Evolutionary conservation across 768 basidiomycete species (phyloP), one percentile per base, ranked within the genome.

Genomic region (Russula olivacea): DNA sequence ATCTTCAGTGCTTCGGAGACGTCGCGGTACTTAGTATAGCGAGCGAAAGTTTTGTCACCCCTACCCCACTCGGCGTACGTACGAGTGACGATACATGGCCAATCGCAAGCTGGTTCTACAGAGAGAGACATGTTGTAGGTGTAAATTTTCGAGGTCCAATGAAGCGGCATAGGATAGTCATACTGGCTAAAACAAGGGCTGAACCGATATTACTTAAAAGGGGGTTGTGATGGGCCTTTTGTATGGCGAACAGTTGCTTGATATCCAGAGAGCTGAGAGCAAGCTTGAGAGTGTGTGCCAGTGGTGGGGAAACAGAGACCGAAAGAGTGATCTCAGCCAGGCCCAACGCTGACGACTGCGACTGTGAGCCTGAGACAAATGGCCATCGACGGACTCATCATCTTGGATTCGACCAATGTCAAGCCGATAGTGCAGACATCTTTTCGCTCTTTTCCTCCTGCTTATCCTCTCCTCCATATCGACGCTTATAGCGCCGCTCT

Each of bases 381-480:
- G 65, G 65, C 67, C 43, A 68, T 68, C 65, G 67, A 68, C 45
- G 67, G 65, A 10, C 65, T 68, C 61, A 68, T 68, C 59, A 43
- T 66, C 59, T 36, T 68, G 8, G 67, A 68, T 43, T 83, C 59
- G 30, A 15, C 58, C 52, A 63, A 62, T n/a, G 55, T 52, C 1
- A 55, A 58, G 51, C 86, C 93, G 28, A 89, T 97, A 67, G 90
- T 95, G 67, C 91, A 93, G 75, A 93, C 93, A 34, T 89, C 89
- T 45, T 97, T 95, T 75, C 85, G 89, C 59, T 85, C 86, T 19
- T 85, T 84, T 49, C 80, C 88, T 12, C 74, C 88, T 0, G 84
- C 87, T 1, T 93, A 93, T 73, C 87, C 94, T 1, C 78, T 93
- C 9, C 76, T 94, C 2, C 92, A 94, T 71, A 86, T 95, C 68